Conservation (phyloP, 139 green algal genomes). For the Coelastrella sp. region DNA sequence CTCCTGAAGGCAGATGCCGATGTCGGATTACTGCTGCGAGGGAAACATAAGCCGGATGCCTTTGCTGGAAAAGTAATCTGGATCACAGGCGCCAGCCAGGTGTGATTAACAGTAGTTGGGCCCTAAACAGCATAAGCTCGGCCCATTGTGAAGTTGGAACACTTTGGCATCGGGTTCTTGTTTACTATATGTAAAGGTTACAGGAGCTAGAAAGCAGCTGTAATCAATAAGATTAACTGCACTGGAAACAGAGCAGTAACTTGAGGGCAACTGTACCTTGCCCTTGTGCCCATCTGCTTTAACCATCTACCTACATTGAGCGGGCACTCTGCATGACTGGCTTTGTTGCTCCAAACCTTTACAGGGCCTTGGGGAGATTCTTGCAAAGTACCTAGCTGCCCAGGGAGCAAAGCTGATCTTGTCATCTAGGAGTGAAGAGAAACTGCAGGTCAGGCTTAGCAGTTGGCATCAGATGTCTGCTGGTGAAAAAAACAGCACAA, state of each 20-base stretch:
- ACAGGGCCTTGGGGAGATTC: constrained; percentile 77
- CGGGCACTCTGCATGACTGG: too few species aligned
- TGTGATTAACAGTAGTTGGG: background rate
- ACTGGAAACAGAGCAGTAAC: too few species aligned
- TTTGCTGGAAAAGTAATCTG: constrained; percentile 85
- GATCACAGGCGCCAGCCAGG: constrained; percentile 77
- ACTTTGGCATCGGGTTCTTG: too few species aligned
- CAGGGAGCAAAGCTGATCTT: constrained; percentile 79
- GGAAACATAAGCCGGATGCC: constrained; percentile 36
- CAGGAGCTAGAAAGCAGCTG: too few species aligned
- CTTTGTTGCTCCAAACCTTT: too few species aligned
- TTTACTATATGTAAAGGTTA: too few species aligned
- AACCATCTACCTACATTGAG: too few species aligned
- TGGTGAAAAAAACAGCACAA: background rate
- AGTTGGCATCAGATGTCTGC: background rate
- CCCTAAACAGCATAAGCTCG: background rate
- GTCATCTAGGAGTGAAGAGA: constrained; percentile 70
- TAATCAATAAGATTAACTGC: too few species aligned
- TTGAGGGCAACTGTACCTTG: too few species aligned
- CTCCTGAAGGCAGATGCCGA: constrained; percentile 64
- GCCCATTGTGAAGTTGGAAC: too few species aligned
- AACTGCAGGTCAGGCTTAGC: constrained; percentile 61
- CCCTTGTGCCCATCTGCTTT: too few species aligned
- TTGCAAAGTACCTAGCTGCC: constrained; percentile 74
- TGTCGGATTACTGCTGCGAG: constrained; percentile 59